Evolutionary conservation across 1,139 yeast genomes (phyloP).

Genomic region (Geotrichum australiense): DNA sequence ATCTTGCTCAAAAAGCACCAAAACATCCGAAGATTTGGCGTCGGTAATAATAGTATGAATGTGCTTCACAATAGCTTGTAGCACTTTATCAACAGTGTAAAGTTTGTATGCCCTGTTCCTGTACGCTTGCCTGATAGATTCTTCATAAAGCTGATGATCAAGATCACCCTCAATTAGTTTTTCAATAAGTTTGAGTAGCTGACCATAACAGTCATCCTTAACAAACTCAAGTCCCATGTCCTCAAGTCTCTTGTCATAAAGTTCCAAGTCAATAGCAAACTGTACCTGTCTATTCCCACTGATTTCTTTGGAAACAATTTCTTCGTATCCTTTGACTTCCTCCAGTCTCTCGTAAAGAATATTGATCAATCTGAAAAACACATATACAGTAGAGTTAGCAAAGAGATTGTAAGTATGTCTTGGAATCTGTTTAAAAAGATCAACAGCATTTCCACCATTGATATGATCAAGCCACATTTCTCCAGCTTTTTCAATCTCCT

Average conservation of each 20-base stretch:
- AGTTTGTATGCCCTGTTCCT: slow-evolving; percentile 87
- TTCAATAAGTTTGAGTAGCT: slow-evolving; percentile 65
- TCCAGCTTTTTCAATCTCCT: slow-evolving; percentile 49
- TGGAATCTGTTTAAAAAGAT: slow-evolving; percentile 17
- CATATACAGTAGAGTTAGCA: slow-evolving; percentile 86
- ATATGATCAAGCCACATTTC: slow-evolving; percentile 52
- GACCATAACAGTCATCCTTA: slow-evolving; percentile 69
- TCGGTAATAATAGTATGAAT: slow-evolving; percentile 76
- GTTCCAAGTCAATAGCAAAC: slow-evolving; percentile 82
- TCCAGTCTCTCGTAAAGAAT: slow-evolving; percentile 72
- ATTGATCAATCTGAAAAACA: slow-evolving; percentile 80
- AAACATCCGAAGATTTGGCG: slow-evolving; percentile 71
- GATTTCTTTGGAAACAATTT: slow-evolving; percentile 64
- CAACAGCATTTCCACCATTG: slow-evolving; percentile 10
- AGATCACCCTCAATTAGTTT: slow-evolving; percentile 81
- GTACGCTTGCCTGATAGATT: slow-evolving; percentile 89
- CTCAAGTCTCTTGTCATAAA: slow-evolving; percentile 72
- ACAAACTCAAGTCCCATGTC: slow-evolving; percentile 71
- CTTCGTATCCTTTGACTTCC: slow-evolving; percentile 66
- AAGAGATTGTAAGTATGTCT: slow-evolving; percentile 60
- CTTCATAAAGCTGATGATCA: slow-evolving; percentile 95
- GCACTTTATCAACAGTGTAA: slow-evolving; percentile 88
- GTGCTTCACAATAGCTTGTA: slow-evolving; percentile 85
- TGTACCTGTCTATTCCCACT: slow-evolving; percentile 52
- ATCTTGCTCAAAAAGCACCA: slow-evolving; percentile 75